Conservation (phyloP, 257 asterid species). For the Solanum virginianum region DNA sequence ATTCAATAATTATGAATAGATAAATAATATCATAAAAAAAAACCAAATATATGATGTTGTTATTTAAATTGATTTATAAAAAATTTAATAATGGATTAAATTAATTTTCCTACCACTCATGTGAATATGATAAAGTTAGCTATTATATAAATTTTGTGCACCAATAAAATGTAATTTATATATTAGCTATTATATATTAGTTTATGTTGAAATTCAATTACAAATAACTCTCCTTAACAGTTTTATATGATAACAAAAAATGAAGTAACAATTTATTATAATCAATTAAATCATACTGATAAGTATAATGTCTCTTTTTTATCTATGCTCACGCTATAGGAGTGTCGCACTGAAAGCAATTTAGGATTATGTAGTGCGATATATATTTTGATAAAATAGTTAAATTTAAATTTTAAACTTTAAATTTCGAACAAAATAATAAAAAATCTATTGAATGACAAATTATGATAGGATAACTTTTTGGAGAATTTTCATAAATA, state of each 20-base stretch:
- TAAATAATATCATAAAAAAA: neutral
- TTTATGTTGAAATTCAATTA: neutral
- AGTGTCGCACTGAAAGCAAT: neutral
- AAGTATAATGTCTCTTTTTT: neutral
- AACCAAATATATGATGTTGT: neutral
- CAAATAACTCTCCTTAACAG: neutral
- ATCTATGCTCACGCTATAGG: too few relatives aligned
- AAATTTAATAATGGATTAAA: neutral
- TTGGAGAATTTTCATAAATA: too few relatives aligned
- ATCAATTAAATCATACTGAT: neutral
- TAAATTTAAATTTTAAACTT: neutral
- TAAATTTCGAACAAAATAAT: too few relatives aligned
- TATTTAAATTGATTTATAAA: neutral
- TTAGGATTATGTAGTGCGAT: neutral
- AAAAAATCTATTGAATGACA: too few relatives aligned
- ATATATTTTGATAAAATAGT: neutral
- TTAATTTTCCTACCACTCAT: neutral
- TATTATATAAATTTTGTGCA: neutral
- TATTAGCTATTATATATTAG: neutral
- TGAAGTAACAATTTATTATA: neutral
- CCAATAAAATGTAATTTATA: neutral
- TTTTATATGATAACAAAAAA: neutral
- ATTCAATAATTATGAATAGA: neutral
- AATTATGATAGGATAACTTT: too few relatives aligned
- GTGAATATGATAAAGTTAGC: neutral